phyloP scores from a whole-genome alignment of 495 filamentous ascomycete genomes.

The Daldinia concentrica region DNA sequence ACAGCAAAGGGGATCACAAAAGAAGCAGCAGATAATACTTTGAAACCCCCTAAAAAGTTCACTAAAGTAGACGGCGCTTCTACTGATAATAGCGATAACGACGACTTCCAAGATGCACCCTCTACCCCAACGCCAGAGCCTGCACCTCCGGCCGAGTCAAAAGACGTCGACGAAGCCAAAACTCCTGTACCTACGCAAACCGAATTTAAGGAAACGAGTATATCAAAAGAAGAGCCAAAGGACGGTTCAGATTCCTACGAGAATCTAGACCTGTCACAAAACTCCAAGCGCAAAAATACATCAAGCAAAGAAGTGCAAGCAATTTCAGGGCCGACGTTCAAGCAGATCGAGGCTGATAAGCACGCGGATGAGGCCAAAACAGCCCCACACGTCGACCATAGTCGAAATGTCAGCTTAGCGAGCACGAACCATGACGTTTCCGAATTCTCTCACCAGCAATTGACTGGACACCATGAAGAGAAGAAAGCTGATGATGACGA shows the following conservation, averaged over 20 bases:
- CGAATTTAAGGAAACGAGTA: constrained; percentile 17
- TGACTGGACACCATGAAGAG: constrained; percentile 63
- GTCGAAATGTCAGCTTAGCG: constrained; percentile 44
- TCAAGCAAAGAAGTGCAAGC: constrained; percentile 38
- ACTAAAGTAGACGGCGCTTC: constrained; percentile 23
- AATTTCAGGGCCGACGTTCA: constrained; percentile 45
- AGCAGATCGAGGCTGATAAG: constrained; percentile 41
- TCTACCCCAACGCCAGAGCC: constrained; percentile 45
- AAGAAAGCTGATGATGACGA: constrained; percentile 65
- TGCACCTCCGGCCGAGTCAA: constrained; percentile 23
- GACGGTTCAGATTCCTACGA: constrained; percentile 24
- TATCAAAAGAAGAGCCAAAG: constrained; percentile 14
- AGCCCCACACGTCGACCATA: constrained; percentile 33
- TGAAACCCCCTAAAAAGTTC: constrained; percentile 20
- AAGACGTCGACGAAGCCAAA: constrained; percentile 32
- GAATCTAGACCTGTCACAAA: constrained; percentile 16
- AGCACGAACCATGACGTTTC: constrained; percentile 62
- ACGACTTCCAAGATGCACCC: constrained; percentile 55
- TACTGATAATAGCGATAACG: constrained; percentile 40
- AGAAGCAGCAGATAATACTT: constrained; percentile 12
- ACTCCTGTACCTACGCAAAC: constrained; percentile 36
- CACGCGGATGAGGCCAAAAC: constrained; percentile 36
- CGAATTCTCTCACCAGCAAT: constrained; percentile 91
- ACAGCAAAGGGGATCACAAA: constrained; percentile 8
- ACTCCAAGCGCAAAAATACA: constrained; percentile 29